Evolutionary conservation across 495 filamentous ascomycete species (phyloP).

Genomic region (Staphylotrichum tortipilum): DNA sequence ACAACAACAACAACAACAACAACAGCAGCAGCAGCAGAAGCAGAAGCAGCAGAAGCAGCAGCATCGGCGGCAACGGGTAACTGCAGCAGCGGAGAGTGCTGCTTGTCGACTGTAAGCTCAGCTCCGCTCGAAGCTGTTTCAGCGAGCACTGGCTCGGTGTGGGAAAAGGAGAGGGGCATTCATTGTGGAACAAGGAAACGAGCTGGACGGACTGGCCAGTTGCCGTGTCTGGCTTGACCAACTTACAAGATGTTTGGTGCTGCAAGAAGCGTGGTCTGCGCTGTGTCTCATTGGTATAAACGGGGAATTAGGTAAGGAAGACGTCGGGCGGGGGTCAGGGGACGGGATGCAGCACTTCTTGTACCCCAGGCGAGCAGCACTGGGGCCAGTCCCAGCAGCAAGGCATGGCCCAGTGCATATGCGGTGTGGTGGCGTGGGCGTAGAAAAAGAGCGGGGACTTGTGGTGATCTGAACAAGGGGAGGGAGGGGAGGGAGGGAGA

Average conservation of each 20-base stretch:
- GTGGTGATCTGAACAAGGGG: background rate
- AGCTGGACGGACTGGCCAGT: background rate
- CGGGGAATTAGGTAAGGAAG: conserved; percentile 16
- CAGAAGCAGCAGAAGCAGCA: no score
- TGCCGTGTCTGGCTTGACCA: conserved; percentile 1
- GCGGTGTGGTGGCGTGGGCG: background rate
- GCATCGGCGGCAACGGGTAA: no score
- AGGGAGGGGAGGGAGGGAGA: background rate
- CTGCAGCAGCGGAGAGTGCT: no score
- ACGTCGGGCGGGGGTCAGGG: conserved; percentile 10
- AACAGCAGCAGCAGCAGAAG: no score
- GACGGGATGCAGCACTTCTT: conserved; percentile 12
- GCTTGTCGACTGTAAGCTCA: no score
- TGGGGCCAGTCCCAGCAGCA: no score
- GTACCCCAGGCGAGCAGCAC: conserved; percentile 3
- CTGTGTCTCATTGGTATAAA: conserved; percentile 2
- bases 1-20: background rate
- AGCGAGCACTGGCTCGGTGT: no score
- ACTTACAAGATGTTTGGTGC: conserved; percentile 15
- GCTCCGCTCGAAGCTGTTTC: no score
- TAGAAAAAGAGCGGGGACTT: background rate
- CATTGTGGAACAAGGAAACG: background rate
- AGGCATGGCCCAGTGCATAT: no score
- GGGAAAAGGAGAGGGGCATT: no score
- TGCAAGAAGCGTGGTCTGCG: conserved; percentile 3